A percentile compares a stretch with the other conserved stretches of the same genome.
These are phyloP conservation scores for Cercospora nicotianae DNA, from an alignment of 2,329 filamentous ascomycete genomes.

Conservation along the genomic window DNA sequence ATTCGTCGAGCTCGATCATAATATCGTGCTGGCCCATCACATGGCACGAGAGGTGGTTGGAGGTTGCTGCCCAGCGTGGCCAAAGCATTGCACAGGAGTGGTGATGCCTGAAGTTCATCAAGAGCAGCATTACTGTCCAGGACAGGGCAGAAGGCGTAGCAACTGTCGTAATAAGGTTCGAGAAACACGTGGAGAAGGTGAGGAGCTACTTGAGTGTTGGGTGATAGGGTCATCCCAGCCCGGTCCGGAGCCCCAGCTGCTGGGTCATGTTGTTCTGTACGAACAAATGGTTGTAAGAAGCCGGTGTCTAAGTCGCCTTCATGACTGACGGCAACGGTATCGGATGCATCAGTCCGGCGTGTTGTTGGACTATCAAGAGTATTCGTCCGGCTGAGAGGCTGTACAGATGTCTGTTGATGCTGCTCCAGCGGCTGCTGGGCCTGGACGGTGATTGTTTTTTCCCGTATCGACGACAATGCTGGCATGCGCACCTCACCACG, in stretches of 20 bases:
- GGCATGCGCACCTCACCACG: not conserved
- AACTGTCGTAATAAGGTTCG: not conserved
- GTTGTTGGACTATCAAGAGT: not conserved
- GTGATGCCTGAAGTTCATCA: not conserved
- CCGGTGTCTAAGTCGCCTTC: not conserved
- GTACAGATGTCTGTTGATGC: not conserved
- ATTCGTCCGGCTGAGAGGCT: not conserved
- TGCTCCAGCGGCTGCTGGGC: not conserved
- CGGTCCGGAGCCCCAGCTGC: not conserved
- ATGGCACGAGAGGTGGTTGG: constrained; percentile 13
- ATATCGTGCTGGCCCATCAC: constrained; percentile 10
- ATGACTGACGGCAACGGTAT: not conserved
- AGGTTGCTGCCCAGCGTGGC: constrained; percentile 12
- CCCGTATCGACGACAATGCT: not conserved
- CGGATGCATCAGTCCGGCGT: not conserved
- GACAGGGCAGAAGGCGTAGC: not conserved
- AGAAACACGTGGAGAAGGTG: not conserved
- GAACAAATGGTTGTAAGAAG: not conserved
- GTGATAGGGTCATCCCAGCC: not conserved
- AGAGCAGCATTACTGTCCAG: not conserved
- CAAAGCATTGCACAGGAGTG: constrained; percentile 12
- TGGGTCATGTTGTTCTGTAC: not conserved
- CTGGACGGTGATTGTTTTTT: not conserved
- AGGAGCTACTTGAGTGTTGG: not conserved
- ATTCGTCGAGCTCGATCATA: constrained; percentile 13